Conservation (phyloP, 2,329 filamentous ascomycete species). For the Talaromyces sp. region DNA sequence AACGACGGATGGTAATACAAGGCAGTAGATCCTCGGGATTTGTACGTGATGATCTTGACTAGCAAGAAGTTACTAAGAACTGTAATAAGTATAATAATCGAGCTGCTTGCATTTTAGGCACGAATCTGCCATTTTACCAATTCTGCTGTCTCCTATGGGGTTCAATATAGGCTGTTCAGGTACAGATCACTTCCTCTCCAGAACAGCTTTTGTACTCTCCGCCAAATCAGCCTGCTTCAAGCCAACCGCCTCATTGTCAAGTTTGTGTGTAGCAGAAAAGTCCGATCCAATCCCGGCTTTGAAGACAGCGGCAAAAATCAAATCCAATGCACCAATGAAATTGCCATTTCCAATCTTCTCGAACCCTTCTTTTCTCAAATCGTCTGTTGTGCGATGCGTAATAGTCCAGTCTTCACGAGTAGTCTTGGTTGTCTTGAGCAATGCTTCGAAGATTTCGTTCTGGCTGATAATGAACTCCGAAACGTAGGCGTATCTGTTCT, state of each 20-base stretch:
- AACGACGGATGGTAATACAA: neutral
- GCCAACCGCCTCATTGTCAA: constrained; percentile 10
- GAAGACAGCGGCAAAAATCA: constrained; percentile 14
- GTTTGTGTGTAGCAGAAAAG: constrained; percentile 5
- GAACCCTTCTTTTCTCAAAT: neutral
- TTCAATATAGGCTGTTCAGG: neutral
- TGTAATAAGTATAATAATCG: neutral
- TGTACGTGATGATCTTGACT: neutral
- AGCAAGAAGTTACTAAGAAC: neutral
- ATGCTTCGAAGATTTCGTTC: constrained; percentile 16
- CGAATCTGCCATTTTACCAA: neutral
- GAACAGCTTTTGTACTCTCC: neutral
- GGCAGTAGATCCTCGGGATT: neutral
- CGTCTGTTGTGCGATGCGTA: constrained; percentile 9
- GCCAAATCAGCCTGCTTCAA: neutral
- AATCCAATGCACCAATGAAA: constrained; percentile 10
- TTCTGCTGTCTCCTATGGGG: neutral
- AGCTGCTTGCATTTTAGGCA: neutral
- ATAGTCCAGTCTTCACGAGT: constrained; percentile 11
- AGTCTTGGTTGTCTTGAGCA: constrained; percentile 11
- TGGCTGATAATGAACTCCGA: constrained; percentile 12
- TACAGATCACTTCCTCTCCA: constrained; percentile 5
- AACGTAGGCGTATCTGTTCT: constrained; percentile 11
- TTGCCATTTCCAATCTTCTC: constrained; percentile 10
- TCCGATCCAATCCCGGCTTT: constrained; percentile 11